Base-by-base conservation (phyloP, 441 rosid species). In the Pelargonium australe region DNA sequence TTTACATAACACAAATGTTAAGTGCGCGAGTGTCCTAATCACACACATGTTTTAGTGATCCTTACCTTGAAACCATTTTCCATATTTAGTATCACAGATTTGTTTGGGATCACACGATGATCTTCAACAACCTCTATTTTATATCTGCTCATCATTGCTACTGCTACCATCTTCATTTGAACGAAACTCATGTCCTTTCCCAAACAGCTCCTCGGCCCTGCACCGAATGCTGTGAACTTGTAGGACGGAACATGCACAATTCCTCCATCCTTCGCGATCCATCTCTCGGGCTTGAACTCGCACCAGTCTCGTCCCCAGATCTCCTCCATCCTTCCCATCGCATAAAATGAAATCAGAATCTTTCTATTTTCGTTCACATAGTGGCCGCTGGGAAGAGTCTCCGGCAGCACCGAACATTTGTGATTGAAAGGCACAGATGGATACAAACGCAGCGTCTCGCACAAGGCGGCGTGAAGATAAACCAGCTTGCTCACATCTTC, bases 231-330 rank as follows among this genome's bases (percentile, higher is more conserved):
- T 2, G 17, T 10, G 17, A 75, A 75, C 61, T 75, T 75, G 16
- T 40, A 41, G 0, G 74, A 60, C 0, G 71, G 63, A 17, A 53
- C 74, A 11, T 64, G 58, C 40, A 5, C 70, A 5, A 75, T 40
- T 23, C 28, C 43, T 9, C 77, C 72, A 1, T 67, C 68, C 3
- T 47, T n/a, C 3, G 34, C 61, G 41, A 70, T 75, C 78, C 74
- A 70, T 63, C 78, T 71, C 66, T 78, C 76, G 0, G 76, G 81
- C 61, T 71, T 68, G 47, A 78, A 78, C 67, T 78, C 81, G 4
- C 58, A 23, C 40, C 78, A 74, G 55, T 78, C 81, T 17, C 68
- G 53, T n/a, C 78, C 81, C 81, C 78, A 74, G 1, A 68, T 49
- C 1, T 66, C 49, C 9, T 25, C 25, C 78, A 74, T 71, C 73